Base-by-base conservation (phyloP, 768 basidiomycete genomes). In the Hirschioporus abietinus region DNA sequence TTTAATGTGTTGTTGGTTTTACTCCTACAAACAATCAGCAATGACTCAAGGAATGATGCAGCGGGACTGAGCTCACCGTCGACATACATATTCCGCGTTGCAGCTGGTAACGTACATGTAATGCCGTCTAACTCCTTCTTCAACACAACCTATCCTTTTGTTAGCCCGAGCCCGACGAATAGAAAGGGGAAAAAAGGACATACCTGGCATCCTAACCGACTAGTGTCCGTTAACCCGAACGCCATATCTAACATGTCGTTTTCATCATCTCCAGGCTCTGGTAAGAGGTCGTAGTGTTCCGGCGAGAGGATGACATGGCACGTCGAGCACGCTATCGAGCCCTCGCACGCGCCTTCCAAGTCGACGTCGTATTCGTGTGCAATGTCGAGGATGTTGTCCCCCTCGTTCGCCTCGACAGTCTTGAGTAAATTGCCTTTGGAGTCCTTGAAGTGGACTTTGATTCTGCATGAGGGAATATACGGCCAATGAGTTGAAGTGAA, bases 211-310 rank as follows among this genome's bases (percentile, higher is more conserved):
- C 91, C 91, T 23, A 93, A 78, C 10, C 88, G 81, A 68, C 91
- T 96, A 71, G 96, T 98, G 72, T 98, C 96, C 0, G 95, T 96
- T 64, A 99, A 82, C 0, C 94, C 97, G 72, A 98, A 99, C 3
- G 96, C 96, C 84, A 99, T 93, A 76, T 98, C 96, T 52, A 99
- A 85, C 94, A 96, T 95, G 72, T 95, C 96, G 72, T 98, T 99
- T 79, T 99, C 96, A 74, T 99, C 96, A 70, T 99, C 96, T 65
- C 92, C 92, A 4, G 96, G 96, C 73, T 99, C 96, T 1, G 93
- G 90, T 1, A 99, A 83, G 61, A 84, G 75, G 76, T 98, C 93
- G 75, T 95, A 98, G 68, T 88, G 82, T 72, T 95, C 88, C 24
- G 84, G 84, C 26, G 88, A 81, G 65, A 96, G 82, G 66, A 99